Evolutionary conservation across 2,329 filamentous ascomycete genomes (phyloP).

Genomic region (Escovopsis sp.): DNA sequence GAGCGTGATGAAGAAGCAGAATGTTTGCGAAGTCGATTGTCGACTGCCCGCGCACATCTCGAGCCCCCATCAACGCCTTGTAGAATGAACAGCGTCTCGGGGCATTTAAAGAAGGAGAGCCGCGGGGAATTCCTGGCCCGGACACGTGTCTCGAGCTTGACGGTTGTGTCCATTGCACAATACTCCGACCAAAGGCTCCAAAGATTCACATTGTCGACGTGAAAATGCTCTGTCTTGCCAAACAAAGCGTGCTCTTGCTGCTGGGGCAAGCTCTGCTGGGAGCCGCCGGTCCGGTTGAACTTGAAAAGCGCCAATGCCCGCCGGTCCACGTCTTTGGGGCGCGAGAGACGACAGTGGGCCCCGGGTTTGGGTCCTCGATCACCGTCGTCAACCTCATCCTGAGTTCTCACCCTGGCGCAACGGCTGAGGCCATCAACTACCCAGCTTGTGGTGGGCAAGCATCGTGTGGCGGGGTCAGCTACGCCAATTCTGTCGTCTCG

Average conservation of each 20-base stretch:
- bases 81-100: too few species aligned
- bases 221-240: conserved; percentile 1
- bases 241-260: background rate
- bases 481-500: conserved; percentile 32
- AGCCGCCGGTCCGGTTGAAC: background rate
- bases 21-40: too few species aligned
- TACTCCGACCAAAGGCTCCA: background rate
- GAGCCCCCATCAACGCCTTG: too few species aligned
- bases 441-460: conserved; percentile 48
- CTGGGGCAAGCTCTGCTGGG: conserved; percentile 3
- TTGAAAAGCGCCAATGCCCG: conserved; percentile 5
- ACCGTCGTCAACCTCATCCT: conserved; percentile 35
- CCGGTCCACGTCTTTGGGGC: conserved; percentile 29
- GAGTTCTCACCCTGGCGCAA: conserved; percentile 31
- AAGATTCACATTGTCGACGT: too few species aligned
- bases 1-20: too few species aligned
- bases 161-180: too few species aligned
- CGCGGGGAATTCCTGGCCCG: too few species aligned
- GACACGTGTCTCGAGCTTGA: too few species aligned
- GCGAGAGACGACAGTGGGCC: conserved; percentile 31
- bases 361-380: conserved; percentile 35
- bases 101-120: too few species aligned
- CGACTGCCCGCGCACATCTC: too few species aligned
- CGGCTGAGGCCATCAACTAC: conserved; percentile 39
- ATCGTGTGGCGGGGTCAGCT: conserved; percentile 42